Percentiles rank a stretch among this genome's conserved stretches.
These are phyloP conservation scores for Cercospora berteroae DNA, from an alignment of 2,329 filamentous ascomycete genomes.

Conservation along the genomic window DNA sequence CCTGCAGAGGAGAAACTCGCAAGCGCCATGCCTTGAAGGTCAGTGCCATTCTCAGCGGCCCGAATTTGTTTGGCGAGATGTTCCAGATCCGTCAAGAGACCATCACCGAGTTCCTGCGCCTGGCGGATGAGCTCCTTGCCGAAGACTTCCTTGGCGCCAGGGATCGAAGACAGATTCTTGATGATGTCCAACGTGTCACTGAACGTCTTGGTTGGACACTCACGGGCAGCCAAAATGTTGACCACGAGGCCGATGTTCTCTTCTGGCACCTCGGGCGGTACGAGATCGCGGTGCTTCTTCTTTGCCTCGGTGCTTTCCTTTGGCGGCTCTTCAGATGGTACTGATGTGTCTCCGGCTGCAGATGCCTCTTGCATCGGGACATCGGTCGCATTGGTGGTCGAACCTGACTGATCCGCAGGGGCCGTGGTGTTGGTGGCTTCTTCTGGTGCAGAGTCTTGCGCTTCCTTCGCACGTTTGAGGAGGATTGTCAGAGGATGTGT, in stretches of 20 bases:
- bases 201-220: slow-evolving; percentile 97
- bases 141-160: slow-evolving; percentile 83
- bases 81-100: slow-evolving; percentile 79
- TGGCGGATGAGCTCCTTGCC: slow-evolving; percentile 89
- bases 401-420: slow-evolving; percentile 32
- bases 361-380: slow-evolving; percentile 31
- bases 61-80: slow-evolving; percentile 83
- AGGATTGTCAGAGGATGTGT: slow-evolving; percentile 80
- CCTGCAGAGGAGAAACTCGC: slow-evolving; percentile 94
- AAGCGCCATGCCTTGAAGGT: slow-evolving; percentile 90
- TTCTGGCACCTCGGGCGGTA: slow-evolving; percentile 81
- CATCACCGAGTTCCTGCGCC: slow-evolving; percentile 77
- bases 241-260: slow-evolving; percentile 92
- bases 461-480: slow-evolving; percentile 78
- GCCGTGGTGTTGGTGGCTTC: slow-evolving; percentile 33
- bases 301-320: slow-evolving; percentile 47
- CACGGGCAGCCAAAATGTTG: slow-evolving; percentile 90
- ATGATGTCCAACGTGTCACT: slow-evolving; percentile 97
- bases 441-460: slow-evolving; percentile 48
- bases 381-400: slow-evolving; percentile 26
- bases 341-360: slow-evolving; percentile 24
- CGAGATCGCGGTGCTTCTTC: slow-evolving; percentile 63
- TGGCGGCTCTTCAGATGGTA: slow-evolving; percentile 17
- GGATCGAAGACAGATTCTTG: slow-evolving; percentile 92
- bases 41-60: slow-evolving; percentile 81